Evolutionary conservation across 106 monocot species (phyloP), one percentile per base, ranked within the genome.

Genomic region (Dendrobium nobile): DNA sequence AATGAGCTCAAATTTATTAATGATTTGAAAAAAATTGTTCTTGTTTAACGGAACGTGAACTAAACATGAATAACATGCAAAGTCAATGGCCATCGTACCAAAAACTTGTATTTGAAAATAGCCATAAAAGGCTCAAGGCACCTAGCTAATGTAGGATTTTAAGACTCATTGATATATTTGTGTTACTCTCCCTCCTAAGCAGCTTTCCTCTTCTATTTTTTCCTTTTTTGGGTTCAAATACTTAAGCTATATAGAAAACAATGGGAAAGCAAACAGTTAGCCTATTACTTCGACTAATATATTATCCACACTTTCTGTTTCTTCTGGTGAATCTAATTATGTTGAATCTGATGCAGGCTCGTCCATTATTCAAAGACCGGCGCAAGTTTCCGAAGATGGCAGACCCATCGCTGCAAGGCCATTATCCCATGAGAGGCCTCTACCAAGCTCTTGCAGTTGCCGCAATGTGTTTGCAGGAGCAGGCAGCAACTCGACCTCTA

Each of bases 401-500:
- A 33, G 96, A 96, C 59, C 96, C 96, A 0, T 75, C 90, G 61
- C 79, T 96, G 27, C 87, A 90, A 83, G 88, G 91, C 18, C 88
- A 54, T 51, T 96, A 92, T 67, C 96, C 96, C 4, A 90, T 90
- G 90, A 80, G 93, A 79, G 96, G 93, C 10, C 74, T 96, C 24
- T 93, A 93, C 88, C 93, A 93, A 79, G 96, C 96, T 61, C 65
- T 96, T 28, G 96, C 96, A 16, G 91, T 96, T 41, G 96, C 96
- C 2, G 96, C 96, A 47, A 96, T 96, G 96, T 96, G 96, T 76
- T 84, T 96, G 72, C 96, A 96, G 82, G 96, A 96, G 80, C 90
- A 96, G 79, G 96, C 96, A 56, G 85, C 90, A 40, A 92, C 90
- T 37, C 75, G 96, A 9, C 96, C 96, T 75, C 84, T 93, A 3